A percentile compares a stretch with the other conserved stretches of the same genome.
Evolutionary conservation across 305 asterid species (phyloP).

Genomic region (Salvia sclarea): DNA sequence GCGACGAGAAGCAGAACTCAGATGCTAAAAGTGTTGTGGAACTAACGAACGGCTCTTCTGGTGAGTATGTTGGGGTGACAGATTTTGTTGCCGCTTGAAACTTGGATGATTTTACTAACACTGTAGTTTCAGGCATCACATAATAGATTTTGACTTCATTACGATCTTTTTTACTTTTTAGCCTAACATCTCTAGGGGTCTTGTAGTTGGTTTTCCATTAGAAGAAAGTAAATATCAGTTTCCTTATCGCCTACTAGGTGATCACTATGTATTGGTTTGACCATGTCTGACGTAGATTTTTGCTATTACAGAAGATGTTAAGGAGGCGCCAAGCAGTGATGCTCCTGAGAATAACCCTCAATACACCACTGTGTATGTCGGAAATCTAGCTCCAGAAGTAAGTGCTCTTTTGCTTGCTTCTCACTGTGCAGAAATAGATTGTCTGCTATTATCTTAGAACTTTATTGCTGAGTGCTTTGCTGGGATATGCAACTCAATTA

Average conservation of each 20-base stretch:
- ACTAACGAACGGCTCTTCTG: constrained; percentile 74
- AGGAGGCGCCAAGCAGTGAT: constrained; percentile 67
- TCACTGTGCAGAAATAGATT: neutral
- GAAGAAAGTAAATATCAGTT: neutral
- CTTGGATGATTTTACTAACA: neutral
- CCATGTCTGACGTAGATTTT: constrained; percentile 15
- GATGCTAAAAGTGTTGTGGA: constrained; percentile 80
- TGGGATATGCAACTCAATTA: neutral
- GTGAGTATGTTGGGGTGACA: constrained; percentile 39
- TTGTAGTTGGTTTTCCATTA: neutral
- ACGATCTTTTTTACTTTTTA: neutral
- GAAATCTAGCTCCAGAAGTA: constrained; percentile 95
- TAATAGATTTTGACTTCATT: neutral
- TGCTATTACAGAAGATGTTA: constrained; percentile 65
- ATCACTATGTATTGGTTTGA: constrained; percentile 19
- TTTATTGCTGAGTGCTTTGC: constrained; percentile 2
- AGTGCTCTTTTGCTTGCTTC: constrained; percentile 34
- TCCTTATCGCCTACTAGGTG: neutral
- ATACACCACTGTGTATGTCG: constrained; percentile 86
- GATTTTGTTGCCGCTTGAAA: constrained; percentile 4
- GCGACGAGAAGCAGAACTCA: constrained; percentile 74
- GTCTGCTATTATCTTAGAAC: neutral
- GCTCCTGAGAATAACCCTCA: constrained; percentile 92
- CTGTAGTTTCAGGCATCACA: neutral
- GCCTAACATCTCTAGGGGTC: neutral